Conservation (phyloP, 176 grass and related monocot species). For the Oryza punctata region DNA sequence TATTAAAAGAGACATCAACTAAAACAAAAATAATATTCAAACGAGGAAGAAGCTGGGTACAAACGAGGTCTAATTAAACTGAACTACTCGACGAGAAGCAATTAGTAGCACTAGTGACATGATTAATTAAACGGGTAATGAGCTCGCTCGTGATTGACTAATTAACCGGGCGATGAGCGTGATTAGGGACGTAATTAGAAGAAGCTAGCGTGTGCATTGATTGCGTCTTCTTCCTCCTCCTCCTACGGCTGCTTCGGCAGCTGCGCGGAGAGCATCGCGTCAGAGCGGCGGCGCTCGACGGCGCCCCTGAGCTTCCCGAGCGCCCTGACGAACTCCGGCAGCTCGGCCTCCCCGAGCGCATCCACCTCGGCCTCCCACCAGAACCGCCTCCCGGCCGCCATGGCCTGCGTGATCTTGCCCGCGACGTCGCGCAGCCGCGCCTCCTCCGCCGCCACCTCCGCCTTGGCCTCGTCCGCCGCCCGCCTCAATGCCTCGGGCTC, state of each 20-base stretch:
- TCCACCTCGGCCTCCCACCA: conserved; percentile 22
- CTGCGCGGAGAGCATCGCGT: not conserved
- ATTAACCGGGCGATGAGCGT: no score
- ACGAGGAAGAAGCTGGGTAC: no score
- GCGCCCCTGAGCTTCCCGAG: not conserved
- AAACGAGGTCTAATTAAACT: no score
- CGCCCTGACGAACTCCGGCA: conserved; percentile 23
- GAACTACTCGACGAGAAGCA: no score
- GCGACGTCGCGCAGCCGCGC: not conserved
- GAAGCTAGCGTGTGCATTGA: no score
- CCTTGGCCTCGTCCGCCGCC: not conserved
- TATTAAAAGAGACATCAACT: no score
- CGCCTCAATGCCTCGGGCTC: not conserved
- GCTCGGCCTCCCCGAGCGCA: not conserved
- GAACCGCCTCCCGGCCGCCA: not conserved
- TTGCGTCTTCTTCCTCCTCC: no score
- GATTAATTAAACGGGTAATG: no score
- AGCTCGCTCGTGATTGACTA: no score
- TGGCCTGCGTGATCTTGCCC: not conserved
- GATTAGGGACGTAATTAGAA: no score
- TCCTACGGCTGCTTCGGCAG: not conserved
- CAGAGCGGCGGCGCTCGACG: not conserved
- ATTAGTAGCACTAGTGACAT: no score
- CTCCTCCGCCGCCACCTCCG: not conserved
- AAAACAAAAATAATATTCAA: no score